Evolutionary conservation across 2,329 filamentous ascomycete species (phyloP).

Genomic region (Thelonectria discophora): DNA sequence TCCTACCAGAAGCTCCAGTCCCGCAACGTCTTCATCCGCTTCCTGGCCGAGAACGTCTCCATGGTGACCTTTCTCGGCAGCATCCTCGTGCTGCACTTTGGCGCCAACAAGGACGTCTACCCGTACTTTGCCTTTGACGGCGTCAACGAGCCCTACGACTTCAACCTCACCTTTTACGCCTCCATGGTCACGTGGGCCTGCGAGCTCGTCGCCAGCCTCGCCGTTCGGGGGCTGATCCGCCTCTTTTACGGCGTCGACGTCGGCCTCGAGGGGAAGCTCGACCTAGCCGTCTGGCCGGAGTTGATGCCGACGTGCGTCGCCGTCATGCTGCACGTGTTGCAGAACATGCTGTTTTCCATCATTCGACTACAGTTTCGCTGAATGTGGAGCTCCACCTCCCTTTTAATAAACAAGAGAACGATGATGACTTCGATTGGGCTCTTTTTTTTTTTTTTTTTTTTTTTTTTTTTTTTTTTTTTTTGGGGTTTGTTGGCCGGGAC

Average conservation of each 20-base stretch:
- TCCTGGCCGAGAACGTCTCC: constrained; percentile 71
- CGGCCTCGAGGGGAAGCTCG: constrained; percentile 70
- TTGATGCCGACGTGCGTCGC: constrained; percentile 71
- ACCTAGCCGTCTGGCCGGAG: constrained; percentile 73
- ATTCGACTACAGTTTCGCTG: constrained; percentile 67
- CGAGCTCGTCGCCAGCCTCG: constrained; percentile 69
- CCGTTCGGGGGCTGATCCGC: constrained; percentile 66
- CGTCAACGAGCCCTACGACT: constrained; percentile 62
- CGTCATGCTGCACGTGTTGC: constrained; percentile 73
- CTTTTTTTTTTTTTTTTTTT: no score
- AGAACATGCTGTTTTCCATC: constrained; percentile 78
- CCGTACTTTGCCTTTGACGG: constrained; percentile 74
- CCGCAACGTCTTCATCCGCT: constrained; percentile 73
- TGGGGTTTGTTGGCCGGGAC: constrained; percentile 35
- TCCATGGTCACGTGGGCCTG: constrained; percentile 73
- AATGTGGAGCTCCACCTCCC: constrained; percentile 29
- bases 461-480: no score
- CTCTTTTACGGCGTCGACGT: constrained; percentile 69
- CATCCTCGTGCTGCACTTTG: constrained; percentile 72
- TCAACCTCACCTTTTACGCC: constrained; percentile 69
- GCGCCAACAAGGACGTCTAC: constrained; percentile 73
- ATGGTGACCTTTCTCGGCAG: constrained; percentile 75
- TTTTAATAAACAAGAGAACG: constrained; percentile 5
- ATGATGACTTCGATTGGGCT: not conserved
- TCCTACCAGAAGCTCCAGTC: constrained; percentile 73